Evolutionary conservation across 2,329 filamentous ascomycete genomes (phyloP).

Genomic region (Tolypocladium cylindrosporum): DNA sequence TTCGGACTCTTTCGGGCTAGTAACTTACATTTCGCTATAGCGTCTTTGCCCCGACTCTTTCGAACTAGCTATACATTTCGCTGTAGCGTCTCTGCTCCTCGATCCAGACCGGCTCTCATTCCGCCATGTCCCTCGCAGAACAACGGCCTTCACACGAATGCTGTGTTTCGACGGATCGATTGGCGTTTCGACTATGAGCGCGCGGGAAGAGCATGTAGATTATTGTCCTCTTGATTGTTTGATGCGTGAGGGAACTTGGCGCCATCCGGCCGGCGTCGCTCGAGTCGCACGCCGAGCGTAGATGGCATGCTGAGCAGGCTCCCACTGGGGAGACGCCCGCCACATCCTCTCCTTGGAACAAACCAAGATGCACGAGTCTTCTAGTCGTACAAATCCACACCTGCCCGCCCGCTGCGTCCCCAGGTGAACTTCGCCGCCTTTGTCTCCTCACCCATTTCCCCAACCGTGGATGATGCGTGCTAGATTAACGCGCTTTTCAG

Average conservation of each 20-base stretch:
- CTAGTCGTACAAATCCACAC: slow-evolving; percentile 22
- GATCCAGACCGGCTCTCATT: slow-evolving; percentile 1
- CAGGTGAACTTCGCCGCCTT: slow-evolving; percentile 5
- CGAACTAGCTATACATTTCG: slow-evolving; percentile 24
- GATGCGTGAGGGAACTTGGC: neutral
- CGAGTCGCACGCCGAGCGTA: neutral
- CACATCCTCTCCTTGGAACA: neutral
- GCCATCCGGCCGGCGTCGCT: neutral
- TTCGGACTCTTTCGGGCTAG: too few relatives aligned
- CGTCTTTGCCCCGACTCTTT: slow-evolving; percentile 12
- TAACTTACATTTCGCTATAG: too few relatives aligned
- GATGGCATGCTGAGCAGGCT: too few relatives aligned
- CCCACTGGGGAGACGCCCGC: too few relatives aligned
- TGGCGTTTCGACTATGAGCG: neutral
- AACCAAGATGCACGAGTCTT: slow-evolving; percentile 8
- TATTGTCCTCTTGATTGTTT: slow-evolving; percentile 3
- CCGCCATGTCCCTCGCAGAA: neutral
- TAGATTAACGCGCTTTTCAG: slow-evolving; percentile 30
- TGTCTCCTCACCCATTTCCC: slow-evolving; percentile 15
- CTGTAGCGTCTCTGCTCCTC: slow-evolving; percentile 21
- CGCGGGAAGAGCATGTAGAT: slow-evolving; percentile 2
- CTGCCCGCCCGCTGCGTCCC: slow-evolving; percentile 2
- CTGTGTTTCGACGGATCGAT: neutral
- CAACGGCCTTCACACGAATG: neutral
- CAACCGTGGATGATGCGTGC: slow-evolving; percentile 31